Base-by-base conservation (phyloP, 805 yeast genomes). In the Candida silvicultrix region DNA sequence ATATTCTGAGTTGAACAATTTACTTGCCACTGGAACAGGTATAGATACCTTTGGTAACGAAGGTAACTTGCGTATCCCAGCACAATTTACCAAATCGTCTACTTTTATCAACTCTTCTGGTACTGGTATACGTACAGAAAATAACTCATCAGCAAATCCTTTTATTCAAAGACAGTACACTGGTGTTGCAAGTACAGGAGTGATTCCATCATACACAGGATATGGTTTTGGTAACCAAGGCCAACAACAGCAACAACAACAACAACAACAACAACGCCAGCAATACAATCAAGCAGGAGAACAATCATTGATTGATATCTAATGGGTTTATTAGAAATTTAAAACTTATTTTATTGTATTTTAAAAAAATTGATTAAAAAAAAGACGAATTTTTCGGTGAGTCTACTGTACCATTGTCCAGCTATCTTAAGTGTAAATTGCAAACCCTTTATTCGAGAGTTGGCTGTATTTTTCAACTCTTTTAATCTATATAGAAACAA, bases 1-100 rank as follows among this genome's bases (percentile, higher is more conserved):
- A 58, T 67, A 78, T 73, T 71, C 89, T 50, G 90, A 86, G 49
- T 75, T 92, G 59, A 89, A 89, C 68, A 75, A 77, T 45, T 71
- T 90, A 45, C 70, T 92, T 52, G 88, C 94, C 12, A 78, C 80
- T 39, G 97, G 96, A 25, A 87, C 96, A 0, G 97, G 96, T 29
- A 72, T 89, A 47, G 99, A 90, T 68, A 90, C 97, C 0, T 94
- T 87, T 64, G 96, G 96, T 62, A 89, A 88, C 65, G 81, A 85
- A 16, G 96, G 96, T 45, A 83, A 80, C 19, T 64, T 80, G 8
- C 81, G 97, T 68, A 78, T 92, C 45, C 96, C 98, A 3, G 95
- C 95, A 40, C 97, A 92, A 60, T 92, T 86, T 63, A 92, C 97
- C 1, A 79, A 77, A 53, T 81, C 94, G 2, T 81, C 83, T 5